Percentiles rank a stretch among this genome's conserved stretches.
These are phyloP conservation scores for Wickerhamiella parazyma DNA, from an alignment of 805 yeast species.

Conservation along the genomic window DNA sequence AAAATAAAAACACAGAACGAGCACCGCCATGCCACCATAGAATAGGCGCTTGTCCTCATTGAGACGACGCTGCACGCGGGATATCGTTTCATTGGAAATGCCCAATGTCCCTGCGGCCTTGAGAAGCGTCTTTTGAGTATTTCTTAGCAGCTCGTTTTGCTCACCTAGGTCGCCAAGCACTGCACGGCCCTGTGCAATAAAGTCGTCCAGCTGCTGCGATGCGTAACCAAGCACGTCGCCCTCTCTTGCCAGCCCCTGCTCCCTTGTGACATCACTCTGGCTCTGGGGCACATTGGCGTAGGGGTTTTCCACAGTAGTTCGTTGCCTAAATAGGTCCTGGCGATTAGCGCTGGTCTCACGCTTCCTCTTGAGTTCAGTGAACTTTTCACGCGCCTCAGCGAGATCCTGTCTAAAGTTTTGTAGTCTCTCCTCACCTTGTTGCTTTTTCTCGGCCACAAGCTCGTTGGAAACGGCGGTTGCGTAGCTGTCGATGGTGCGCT, in stretches of 20 bases:
- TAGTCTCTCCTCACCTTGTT: constrained; percentile 49
- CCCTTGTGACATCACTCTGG: constrained; percentile 25
- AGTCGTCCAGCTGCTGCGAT: constrained; percentile 72
- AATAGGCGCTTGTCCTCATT: constrained; percentile 78
- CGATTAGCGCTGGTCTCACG: constrained; percentile 40
- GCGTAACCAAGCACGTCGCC: constrained; percentile 45
- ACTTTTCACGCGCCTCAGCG: constrained; percentile 35
- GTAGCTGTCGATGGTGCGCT: constrained; percentile 63
- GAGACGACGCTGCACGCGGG: constrained; percentile 66
- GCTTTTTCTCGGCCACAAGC: constrained; percentile 36
- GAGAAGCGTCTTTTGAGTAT: constrained; percentile 50
- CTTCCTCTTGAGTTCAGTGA: constrained; percentile 39
- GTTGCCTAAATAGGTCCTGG: constrained; percentile 43
- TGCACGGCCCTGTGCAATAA: constrained; percentile 75
- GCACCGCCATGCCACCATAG: constrained; percentile 53
- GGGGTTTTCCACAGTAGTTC: constrained; percentile 28
- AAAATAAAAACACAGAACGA: constrained; percentile 53
- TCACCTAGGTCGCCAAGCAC: constrained; percentile 77
- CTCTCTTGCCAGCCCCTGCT: constrained; percentile 61
- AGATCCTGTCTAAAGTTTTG: constrained; percentile 36
- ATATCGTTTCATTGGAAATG: constrained; percentile 71
- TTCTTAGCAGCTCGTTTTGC: constrained; percentile 59
- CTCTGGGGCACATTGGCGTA: constrained; percentile 14
- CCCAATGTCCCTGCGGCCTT: constrained; percentile 69
- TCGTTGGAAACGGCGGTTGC: constrained; percentile 46